phyloP scores from a whole-genome alignment of 208 protist species.

The Trypanosoma melophagium region DNA sequence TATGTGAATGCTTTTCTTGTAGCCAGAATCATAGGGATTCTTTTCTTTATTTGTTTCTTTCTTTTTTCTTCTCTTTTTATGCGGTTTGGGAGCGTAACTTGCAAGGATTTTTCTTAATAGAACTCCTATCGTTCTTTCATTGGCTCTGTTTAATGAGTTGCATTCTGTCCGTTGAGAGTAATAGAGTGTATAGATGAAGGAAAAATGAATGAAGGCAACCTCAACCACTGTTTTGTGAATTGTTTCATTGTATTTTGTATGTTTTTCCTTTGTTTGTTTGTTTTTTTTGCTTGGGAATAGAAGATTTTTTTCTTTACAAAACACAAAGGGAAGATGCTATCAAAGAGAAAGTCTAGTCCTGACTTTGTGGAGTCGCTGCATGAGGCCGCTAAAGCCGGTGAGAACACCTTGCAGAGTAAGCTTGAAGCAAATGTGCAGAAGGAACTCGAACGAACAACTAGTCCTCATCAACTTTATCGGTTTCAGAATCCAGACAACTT shows the following conservation, averaged over 20 bases:
- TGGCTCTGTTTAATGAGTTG: too few relatives aligned
- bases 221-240: conserved; percentile 1
- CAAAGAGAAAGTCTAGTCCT: conserved; percentile 17
- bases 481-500: conserved; percentile 79
- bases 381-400: conserved; percentile 18
- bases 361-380: conserved; percentile 25
- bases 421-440: conserved; percentile 78
- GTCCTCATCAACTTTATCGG: conserved; percentile 69
- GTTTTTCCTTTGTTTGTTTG: conserved; percentile 12
- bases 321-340: conserved; percentile 22
- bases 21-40: not conserved
- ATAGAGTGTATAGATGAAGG: too few relatives aligned
- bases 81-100: not conserved
- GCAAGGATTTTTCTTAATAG: too few relatives aligned
- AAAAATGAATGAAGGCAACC: too few relatives aligned
- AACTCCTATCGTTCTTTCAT: too few relatives aligned
- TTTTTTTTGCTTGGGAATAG: conserved; percentile 4
- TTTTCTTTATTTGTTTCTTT: conserved; percentile 22
- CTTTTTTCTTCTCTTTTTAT: conserved; percentile 16
- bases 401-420: conserved; percentile 43
- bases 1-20: conserved; percentile 12
- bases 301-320: not conserved
- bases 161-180: too few relatives aligned
- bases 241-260: conserved; percentile 18
- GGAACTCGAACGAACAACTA: conserved; percentile 49